Evolutionary conservation across 2,329 filamentous ascomycete species (phyloP).

Genomic region (Scleromitrula shiraiana): DNA sequence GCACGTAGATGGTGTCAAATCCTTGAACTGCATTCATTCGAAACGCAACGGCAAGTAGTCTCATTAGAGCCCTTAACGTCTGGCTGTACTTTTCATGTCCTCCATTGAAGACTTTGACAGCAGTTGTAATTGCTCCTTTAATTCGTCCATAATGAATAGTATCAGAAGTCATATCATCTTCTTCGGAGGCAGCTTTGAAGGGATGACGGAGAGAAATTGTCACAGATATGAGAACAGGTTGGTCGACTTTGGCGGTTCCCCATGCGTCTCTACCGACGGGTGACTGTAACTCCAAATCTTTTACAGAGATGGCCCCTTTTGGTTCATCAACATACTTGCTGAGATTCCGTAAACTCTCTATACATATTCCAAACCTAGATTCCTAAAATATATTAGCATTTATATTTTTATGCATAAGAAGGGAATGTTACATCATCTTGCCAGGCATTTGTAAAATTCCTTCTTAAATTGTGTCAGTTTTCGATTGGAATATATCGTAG

Average conservation of each 20-base stretch:
- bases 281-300: not conserved
- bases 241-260: conserved; percentile 47
- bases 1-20: not conserved
- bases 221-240: conserved; percentile 55
- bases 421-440: too few relatives aligned
- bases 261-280: conserved; percentile 47
- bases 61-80: not conserved
- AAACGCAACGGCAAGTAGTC: too few relatives aligned
- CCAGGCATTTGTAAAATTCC: too few relatives aligned
- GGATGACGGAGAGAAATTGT: conserved; percentile 46
- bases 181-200: conserved; percentile 49
- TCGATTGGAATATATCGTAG: too few relatives aligned
- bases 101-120: conserved; percentile 17
- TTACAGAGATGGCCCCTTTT: not conserved
- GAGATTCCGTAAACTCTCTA: not conserved
- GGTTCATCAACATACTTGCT: not conserved
- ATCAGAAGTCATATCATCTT: conserved; percentile 56
- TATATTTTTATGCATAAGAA: too few relatives aligned
- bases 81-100: not conserved
- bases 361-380: not conserved
- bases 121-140: conserved; percentile 54
- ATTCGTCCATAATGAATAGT: conserved; percentile 70
- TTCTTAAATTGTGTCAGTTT: too few relatives aligned
- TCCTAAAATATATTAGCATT: too few relatives aligned
- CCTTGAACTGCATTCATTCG: too few relatives aligned